phyloP scores from a whole-genome alignment of 2,329 filamentous ascomycete species.

The Bipolaris gigantea region DNA sequence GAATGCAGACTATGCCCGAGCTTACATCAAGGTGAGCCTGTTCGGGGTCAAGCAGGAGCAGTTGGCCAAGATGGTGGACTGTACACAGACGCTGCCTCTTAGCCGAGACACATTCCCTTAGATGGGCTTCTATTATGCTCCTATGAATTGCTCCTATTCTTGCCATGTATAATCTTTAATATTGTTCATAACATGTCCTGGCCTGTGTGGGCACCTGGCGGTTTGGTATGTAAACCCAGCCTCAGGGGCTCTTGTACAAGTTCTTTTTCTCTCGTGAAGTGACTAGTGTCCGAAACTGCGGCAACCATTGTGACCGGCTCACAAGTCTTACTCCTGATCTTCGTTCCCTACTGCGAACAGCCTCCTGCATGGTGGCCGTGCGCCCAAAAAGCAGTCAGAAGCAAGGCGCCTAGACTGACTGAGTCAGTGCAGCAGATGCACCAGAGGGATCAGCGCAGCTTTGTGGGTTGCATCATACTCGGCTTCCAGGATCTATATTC shows the following conservation, averaged over 20 bases:
- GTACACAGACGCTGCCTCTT: conserved; percentile 35
- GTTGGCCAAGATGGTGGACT: conserved; percentile 29
- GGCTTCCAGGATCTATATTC: background rate
- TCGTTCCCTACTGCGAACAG: too few relatives aligned
- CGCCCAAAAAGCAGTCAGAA: background rate
- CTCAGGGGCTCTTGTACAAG: too few relatives aligned
- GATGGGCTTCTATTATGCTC: background rate
- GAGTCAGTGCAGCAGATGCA: background rate
- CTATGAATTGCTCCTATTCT: background rate
- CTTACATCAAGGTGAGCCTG: conserved; percentile 38
- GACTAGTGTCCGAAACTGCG: background rate
- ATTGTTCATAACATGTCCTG: background rate
- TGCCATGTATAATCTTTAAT: background rate
- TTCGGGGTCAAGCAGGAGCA: conserved; percentile 30
- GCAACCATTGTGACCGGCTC: background rate
- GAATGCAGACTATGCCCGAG: conserved; percentile 39
- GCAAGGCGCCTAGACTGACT: background rate
- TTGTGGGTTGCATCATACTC: background rate
- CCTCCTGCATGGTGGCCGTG: background rate
- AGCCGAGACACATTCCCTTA: conserved; percentile 15
- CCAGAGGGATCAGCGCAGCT: background rate
- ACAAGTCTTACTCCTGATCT: background rate
- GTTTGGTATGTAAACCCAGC: background rate
- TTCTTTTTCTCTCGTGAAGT: background rate
- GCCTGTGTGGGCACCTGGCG: background rate